phyloP scores from a whole-genome alignment of 306 rosid genomes.

The Trifolium fragiferum region DNA sequence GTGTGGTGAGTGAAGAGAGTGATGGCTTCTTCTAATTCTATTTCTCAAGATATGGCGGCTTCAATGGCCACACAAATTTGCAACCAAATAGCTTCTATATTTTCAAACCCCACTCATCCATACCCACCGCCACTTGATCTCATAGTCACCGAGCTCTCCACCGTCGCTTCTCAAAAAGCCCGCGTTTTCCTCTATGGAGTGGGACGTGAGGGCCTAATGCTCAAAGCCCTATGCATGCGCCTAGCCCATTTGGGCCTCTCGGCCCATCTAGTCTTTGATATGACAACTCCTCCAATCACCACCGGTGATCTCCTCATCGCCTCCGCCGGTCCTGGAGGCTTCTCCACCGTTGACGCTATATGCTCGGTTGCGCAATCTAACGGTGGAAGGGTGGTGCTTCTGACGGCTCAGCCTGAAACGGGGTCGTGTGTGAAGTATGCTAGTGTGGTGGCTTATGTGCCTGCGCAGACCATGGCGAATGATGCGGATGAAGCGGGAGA shows the following conservation, averaged over 20 bases:
- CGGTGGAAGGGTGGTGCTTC: constrained; percentile 75
- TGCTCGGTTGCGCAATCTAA: constrained; percentile 64
- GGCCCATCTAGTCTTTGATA: constrained; percentile 79
- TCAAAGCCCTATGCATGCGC: constrained; percentile 86
- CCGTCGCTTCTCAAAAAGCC: constrained; percentile 49
- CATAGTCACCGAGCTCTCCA: constrained; percentile 60
- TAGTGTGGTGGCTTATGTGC: constrained; percentile 66
- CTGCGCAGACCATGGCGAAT: constrained; percentile 94
- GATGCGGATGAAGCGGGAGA: constrained; percentile 51
- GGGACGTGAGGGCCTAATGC: constrained; percentile 94
- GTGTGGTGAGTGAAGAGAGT: neutral
- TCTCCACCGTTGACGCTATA: constrained; percentile 86
- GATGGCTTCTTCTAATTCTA: constrained; percentile 29
- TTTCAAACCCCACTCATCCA: constrained; percentile 68
- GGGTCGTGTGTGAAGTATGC: constrained; percentile 79
- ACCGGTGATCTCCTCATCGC: constrained; percentile 73
- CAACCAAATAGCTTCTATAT: constrained; percentile 68
- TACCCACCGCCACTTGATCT: constrained; percentile 64
- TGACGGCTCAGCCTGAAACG: constrained; percentile 82
- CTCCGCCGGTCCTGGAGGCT: constrained; percentile 90
- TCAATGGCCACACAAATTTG: constrained; percentile 73
- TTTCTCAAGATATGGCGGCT: constrained; percentile 46
- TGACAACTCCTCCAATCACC: constrained; percentile 81
- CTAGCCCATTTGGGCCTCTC: constrained; percentile 76
- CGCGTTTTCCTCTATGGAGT: constrained; percentile 80